Evolutionary conservation across 768 basidiomycete species (phyloP).

Genomic region (Lentinus tigrinus): DNA sequence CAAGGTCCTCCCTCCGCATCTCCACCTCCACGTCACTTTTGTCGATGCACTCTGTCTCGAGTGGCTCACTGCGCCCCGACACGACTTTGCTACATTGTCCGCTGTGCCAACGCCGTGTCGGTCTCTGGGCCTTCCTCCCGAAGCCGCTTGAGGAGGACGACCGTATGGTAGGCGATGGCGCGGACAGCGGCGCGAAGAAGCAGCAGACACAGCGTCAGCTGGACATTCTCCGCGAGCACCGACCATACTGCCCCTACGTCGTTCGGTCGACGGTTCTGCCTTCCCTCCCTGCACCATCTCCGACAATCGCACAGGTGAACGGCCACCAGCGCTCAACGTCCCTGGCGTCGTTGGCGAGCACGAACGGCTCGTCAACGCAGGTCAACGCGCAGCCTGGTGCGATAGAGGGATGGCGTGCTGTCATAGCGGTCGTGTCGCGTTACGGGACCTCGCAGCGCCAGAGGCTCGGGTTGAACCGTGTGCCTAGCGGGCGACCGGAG

Average conservation of each 20-base stretch:
- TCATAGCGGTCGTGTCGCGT: constrained; percentile 65
- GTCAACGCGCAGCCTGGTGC: constrained; percentile 31
- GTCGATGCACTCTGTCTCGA: background rate
- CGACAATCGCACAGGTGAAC: constrained; percentile 5
- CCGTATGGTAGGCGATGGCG: constrained; percentile 2
- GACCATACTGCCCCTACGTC: constrained; percentile 85
- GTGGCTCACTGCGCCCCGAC: constrained; percentile 31
- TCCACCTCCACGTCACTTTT: background rate
- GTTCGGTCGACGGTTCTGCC: constrained; percentile 67
- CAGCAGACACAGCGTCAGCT: constrained; percentile 46
- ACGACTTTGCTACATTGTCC: constrained; percentile 59
- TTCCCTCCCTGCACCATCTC: constrained; percentile 40
- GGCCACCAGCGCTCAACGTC: constrained; percentile 26
- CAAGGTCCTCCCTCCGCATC: constrained; percentile 18
- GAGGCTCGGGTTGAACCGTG: constrained; percentile 33
- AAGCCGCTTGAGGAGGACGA: constrained; percentile 12
- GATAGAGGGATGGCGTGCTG: constrained; percentile 80
- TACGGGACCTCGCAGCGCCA: constrained; percentile 62
- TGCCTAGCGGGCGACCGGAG: constrained; percentile 27
- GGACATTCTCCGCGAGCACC: constrained; percentile 78
- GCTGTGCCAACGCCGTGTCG: constrained; percentile 77
- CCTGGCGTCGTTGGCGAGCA: constrained; percentile 21
- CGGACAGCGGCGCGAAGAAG: constrained; percentile 10
- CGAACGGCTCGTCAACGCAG: constrained; percentile 32
- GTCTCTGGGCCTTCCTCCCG: constrained; percentile 68